phyloP scores from a whole-genome alignment of 257 asterid genomes.

The Mitragyna speciosa region DNA sequence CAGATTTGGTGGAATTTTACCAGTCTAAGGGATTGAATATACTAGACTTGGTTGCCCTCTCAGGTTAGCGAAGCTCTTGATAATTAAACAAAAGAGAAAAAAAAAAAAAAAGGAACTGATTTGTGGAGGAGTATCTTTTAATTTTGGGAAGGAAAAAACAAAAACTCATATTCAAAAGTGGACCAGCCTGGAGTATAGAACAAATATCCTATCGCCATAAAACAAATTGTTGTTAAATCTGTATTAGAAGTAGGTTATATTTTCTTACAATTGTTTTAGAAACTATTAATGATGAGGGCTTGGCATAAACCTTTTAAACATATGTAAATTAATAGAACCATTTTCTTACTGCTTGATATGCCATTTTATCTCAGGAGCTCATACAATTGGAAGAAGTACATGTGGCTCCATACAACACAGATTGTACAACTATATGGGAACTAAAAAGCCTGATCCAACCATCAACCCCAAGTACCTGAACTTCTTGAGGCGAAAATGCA shows the following conservation, averaged over 20 bases:
- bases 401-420: constrained; percentile 63
- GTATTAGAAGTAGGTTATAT: neutral
- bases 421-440: constrained; percentile 52
- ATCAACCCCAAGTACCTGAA: constrained; percentile 51
- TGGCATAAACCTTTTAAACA: too few relatives aligned
- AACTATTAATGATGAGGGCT: neutral
- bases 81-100: neutral
- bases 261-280: neutral
- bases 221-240: too few relatives aligned
- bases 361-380: constrained; percentile 49
- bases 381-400: constrained; percentile 67
- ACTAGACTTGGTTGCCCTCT: constrained; percentile 72
- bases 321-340: neutral
- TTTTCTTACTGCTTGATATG: neutral
- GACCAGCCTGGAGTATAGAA: too few relatives aligned
- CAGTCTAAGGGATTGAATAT: constrained; percentile 66
- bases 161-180: too few relatives aligned
- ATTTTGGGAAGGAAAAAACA: too few relatives aligned
- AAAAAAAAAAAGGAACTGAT: too few relatives aligned
- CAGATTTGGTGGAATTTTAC: constrained; percentile 46
- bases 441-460: constrained; percentile 44
- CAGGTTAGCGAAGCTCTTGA: constrained; percentile 37
- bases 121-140: too few relatives aligned
- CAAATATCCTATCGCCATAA: too few relatives aligned
- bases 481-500: constrained; percentile 67